Evolutionary conservation across 2,329 filamentous ascomycete genomes (phyloP).

Genomic region (Mariannaea sp.): DNA sequence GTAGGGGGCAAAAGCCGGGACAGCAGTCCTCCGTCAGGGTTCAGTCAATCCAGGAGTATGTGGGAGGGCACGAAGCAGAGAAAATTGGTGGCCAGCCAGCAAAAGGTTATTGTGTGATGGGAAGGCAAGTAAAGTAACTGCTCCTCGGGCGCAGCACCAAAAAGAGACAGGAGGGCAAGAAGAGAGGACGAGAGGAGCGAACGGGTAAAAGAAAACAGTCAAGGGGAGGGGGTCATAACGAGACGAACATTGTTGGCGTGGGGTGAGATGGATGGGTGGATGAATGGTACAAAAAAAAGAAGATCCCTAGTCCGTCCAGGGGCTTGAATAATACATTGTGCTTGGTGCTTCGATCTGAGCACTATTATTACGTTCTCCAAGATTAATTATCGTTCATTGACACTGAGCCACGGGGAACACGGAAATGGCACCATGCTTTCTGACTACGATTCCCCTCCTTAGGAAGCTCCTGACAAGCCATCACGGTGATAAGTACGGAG

Average conservation of each 20-base stretch:
- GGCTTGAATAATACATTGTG: slow-evolving; percentile 5
- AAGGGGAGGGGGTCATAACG: too few species aligned
- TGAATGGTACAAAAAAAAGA: neutral
- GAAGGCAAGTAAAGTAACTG: slow-evolving; percentile 1
- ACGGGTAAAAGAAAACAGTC: slow-evolving; percentile 2
- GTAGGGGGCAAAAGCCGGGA: too few species aligned
- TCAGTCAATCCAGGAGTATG: slow-evolving; percentile 4
- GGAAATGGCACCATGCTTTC: neutral
- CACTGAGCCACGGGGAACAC: neutral
- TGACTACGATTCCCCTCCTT: too few species aligned
- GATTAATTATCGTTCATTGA: neutral
- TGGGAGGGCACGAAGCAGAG: neutral
- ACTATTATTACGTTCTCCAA: neutral
- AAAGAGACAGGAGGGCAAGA: slow-evolving; percentile 8
- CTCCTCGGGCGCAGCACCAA: slow-evolving; percentile 1
- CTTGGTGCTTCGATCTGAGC: neutral
- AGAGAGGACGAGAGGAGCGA: neutral
- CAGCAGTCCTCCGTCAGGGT: too few species aligned
- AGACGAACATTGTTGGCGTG: neutral
- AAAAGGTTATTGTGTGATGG: slow-evolving; percentile 11
- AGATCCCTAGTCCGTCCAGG: neutral
- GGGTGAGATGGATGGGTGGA: slow-evolving; percentile 3
- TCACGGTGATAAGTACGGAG: too few species aligned
- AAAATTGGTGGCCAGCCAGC: slow-evolving; percentile 15
- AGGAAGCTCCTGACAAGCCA: too few species aligned